Base-by-base conservation (phyloP, 495 filamentous ascomycete genomes). In the Xylaria bambusicola region DNA sequence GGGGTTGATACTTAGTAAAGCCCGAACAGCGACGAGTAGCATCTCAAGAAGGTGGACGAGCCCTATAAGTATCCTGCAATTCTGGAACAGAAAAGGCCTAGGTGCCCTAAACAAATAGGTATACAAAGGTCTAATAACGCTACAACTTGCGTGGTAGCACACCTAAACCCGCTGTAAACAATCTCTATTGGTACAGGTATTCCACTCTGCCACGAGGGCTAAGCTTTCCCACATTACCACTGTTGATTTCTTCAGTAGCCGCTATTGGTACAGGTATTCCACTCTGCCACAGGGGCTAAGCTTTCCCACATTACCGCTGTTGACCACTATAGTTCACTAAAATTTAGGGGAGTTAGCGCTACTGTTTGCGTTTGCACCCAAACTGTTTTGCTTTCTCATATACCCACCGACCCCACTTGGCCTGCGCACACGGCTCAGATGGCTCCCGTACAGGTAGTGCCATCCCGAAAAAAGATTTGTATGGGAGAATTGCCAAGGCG, bases 1-100 rank as follows among this genome's bases (percentile, higher is more conserved):
- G 56, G 29, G 54, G 62, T 61, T 27, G 58, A 52, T 48, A 48
- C 33, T 44, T 53, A 46, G 18, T 57, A 33, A 56, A 36, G 35
- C 33, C 57, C 15, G 51, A 36, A 38, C 27, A 42, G 50, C 48
- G 56, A 47, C 33, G 52, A 59, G 24, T 41, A 41, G 38, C 13
- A 41, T 41, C 38, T 41, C 38, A 15, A 41, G 13, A 41, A 41
- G 38, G 38, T 41, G 38, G 38, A 17, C 38, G n/a, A 41, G 38
- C 38, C 13, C 38, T 45, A 62, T 46, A 52, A 45, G 38, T 57
- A 52, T 35, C 45, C 27, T 52, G 26, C 52, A 35, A 31, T 57
- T 52, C 49, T 38, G 44, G 44, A 44, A 62, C 51, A 17, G n/a
- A 51, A 15, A 2, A 31, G 17, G 33, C n/a, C 48, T 7, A 27